Conservation (phyloP, 2,329 filamentous ascomycete species). For the Ceratocystis colombiana region DNA sequence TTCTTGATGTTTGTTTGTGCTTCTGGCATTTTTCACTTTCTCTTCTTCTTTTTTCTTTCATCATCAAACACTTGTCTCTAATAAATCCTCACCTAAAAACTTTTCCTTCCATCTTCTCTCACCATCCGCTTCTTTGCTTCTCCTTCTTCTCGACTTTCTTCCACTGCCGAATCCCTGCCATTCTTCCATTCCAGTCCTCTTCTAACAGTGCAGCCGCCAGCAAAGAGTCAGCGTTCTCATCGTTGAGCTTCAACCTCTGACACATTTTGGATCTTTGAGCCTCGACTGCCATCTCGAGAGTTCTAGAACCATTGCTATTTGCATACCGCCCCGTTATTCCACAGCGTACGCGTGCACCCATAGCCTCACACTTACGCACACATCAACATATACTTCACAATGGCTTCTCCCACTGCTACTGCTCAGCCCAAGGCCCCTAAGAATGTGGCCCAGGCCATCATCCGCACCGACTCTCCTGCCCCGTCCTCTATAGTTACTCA, state of each 20-base stretch:
- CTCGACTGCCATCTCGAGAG: neutral
- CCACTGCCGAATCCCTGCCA: neutral
- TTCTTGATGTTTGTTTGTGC: constrained; percentile 7
- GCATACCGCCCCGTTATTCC: neutral
- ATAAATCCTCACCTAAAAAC: constrained; percentile 2
- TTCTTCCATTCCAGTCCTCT: constrained; percentile 2
- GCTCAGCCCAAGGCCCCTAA: constrained; percentile 55
- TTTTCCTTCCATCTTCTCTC: neutral
- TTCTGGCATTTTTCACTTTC: constrained; percentile 11
- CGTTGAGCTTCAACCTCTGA: neutral
- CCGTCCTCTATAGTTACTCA: constrained; percentile 39
- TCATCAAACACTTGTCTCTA: constrained; percentile 4
- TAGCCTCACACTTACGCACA: neutral
- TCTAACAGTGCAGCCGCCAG: neutral
- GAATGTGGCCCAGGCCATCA: constrained; percentile 44
- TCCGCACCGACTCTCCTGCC: constrained; percentile 48
- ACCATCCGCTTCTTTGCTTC: neutral
- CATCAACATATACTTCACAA: constrained; percentile 26
- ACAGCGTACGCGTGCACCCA: constrained; percentile 1
- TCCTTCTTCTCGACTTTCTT: neutral
- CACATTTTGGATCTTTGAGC: neutral
- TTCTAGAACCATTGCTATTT: neutral
- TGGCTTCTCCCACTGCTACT: constrained; percentile 49
- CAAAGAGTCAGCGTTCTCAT: neutral
- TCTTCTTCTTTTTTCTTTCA: constrained; percentile 17